phyloP scores from a whole-genome alignment of 306 rosid species.

The Vigna reflexopilosa region DNA sequence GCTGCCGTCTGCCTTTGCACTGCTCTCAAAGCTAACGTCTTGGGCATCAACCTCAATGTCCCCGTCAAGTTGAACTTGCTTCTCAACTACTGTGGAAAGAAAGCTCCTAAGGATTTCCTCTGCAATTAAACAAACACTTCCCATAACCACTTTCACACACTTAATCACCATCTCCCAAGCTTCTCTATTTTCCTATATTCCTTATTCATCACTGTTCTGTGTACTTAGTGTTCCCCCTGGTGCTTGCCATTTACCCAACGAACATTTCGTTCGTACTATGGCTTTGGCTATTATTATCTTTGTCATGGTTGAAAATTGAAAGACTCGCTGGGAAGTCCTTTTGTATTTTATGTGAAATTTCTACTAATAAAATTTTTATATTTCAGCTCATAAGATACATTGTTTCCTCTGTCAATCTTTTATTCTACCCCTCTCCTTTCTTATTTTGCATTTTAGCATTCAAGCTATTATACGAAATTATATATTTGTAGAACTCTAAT shows the following conservation, averaged over 20 bases:
- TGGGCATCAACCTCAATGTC: conserved; percentile 70
- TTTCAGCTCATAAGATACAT: not conserved
- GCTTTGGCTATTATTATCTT: not conserved
- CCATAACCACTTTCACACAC: not conserved
- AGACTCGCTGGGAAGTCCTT: not conserved
- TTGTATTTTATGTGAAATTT: conserved; percentile 24
- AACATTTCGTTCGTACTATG: conserved; percentile 1
- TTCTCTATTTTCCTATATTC: conserved; percentile 11
- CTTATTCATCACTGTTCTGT: not conserved
- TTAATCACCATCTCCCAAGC: not conserved
- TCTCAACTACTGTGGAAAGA: conserved; percentile 72
- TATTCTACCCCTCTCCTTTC: not conserved
- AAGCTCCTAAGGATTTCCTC: conserved; percentile 57
- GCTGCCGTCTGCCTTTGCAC: conserved; percentile 95
- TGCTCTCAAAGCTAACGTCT: conserved; percentile 65
- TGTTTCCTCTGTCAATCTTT: not conserved
- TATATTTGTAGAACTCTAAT: not conserved
- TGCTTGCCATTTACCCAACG: not conserved
- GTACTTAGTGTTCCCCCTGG: not conserved
- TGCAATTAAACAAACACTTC: conserved; percentile 53
- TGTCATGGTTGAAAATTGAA: conserved; percentile 32
- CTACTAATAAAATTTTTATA: conserved; percentile 14
- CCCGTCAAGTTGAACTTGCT: conserved; percentile 68
- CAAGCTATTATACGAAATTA: not conserved
- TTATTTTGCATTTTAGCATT: not conserved